Evolutionary conservation across 2,329 filamentous ascomycete genomes (phyloP).

Genomic region (Byssothecium circinans): DNA sequence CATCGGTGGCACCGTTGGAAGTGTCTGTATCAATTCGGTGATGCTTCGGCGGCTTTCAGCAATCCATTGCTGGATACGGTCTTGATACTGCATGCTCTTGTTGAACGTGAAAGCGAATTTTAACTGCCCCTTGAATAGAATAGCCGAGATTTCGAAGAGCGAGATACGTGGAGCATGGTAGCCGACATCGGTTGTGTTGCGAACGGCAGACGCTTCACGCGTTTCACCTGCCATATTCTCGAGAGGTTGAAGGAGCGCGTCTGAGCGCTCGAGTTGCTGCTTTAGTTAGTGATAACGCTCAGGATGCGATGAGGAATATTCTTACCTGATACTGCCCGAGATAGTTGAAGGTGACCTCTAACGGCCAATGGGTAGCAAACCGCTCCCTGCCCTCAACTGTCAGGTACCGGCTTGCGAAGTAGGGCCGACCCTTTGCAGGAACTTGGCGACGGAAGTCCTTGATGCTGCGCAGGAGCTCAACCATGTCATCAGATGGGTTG

Average conservation of each 20-base stretch:
- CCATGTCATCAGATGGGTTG: constrained; percentile 31
- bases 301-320: neutral
- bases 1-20: constrained; percentile 24
- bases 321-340: constrained; percentile 54
- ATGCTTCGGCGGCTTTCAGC: constrained; percentile 41
- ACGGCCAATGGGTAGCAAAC: constrained; percentile 45
- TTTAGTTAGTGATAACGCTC: constrained; percentile 26
- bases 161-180: constrained; percentile 49
- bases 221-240: constrained; percentile 52
- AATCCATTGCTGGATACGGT: constrained; percentile 49
- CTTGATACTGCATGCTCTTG: constrained; percentile 51
- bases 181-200: constrained; percentile 51
- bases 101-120: constrained; percentile 57
- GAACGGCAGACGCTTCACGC: constrained; percentile 37
- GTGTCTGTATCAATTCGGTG: constrained; percentile 30
- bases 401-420: constrained; percentile 47
- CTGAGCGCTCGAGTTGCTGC: constrained; percentile 49
- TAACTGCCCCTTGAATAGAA: constrained; percentile 50
- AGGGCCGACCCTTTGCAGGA: constrained; percentile 43
- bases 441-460: constrained; percentile 54
- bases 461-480: constrained; percentile 56
- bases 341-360: constrained; percentile 63
- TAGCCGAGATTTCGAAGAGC: constrained; percentile 57
- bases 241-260: constrained; percentile 48
- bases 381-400: constrained; percentile 30